These are phyloP conservation scores for Mycena vulgaris DNA, from an alignment of 768 basidiomycete species.

Conservation along the genomic window DNA sequence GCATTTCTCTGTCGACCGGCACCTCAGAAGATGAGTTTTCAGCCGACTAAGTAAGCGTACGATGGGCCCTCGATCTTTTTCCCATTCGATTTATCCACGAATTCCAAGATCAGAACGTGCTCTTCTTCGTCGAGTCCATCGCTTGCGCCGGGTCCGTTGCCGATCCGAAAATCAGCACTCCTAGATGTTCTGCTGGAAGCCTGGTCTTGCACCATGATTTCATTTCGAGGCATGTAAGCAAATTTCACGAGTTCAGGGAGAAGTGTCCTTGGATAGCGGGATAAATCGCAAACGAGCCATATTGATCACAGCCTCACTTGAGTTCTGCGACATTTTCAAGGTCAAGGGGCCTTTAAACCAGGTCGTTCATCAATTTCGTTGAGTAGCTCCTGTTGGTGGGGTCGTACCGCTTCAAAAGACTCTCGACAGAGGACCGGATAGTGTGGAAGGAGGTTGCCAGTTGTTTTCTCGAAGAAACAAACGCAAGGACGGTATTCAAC, in stretches of 20 bases:
- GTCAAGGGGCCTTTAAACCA: constrained; percentile 76
- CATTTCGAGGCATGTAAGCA: constrained; percentile 80
- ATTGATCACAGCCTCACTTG: constrained; percentile 66
- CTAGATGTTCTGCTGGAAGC: constrained; percentile 41
- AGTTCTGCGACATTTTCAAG: constrained; percentile 85
- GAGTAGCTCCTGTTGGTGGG: neutral
- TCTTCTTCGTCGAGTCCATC: constrained; percentile 43
- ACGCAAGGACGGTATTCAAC: constrained; percentile 90
- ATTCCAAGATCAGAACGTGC: constrained; percentile 64
- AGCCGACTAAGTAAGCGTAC: constrained; percentile 38
- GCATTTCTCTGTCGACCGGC: constrained; percentile 28
- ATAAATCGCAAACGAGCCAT: neutral
- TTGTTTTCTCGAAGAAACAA: constrained; percentile 86
- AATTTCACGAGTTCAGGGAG: constrained; percentile 87
- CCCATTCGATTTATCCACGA: constrained; percentile 54
- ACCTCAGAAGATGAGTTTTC: constrained; percentile 12
- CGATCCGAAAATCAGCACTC: constrained; percentile 54
- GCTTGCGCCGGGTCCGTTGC: constrained; percentile 43
- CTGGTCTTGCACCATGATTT: constrained; percentile 68
- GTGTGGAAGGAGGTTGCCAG: constrained; percentile 85
- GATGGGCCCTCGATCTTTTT: constrained; percentile 50
- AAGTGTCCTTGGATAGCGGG: constrained; percentile 69
- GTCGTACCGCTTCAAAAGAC: constrained; percentile 78
- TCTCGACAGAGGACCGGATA: constrained; percentile 85
- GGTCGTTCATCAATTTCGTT: constrained; percentile 17